These are phyloP conservation scores for Gossypium schwendimanii DNA, from an alignment of 441 rosid genomes.

Conservation along the genomic window DNA sequence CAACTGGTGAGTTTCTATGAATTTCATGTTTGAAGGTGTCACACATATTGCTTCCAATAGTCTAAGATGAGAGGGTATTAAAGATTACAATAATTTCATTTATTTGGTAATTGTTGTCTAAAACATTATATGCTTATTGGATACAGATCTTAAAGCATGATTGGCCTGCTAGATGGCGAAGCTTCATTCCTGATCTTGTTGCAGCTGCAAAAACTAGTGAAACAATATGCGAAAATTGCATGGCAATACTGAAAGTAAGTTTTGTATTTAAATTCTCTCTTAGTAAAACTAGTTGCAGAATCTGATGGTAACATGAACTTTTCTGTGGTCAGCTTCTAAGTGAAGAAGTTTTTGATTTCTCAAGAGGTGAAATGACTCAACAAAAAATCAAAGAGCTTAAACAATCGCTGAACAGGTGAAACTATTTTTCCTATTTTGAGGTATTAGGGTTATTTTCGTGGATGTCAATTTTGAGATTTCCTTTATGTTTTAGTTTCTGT, in stretches of 20 bases:
- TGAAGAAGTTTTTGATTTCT: constrained; percentile 99
- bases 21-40: neutral
- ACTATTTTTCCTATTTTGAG: neutral
- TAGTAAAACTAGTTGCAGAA: neutral
- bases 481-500: neutral
- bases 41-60: neutral
- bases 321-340: constrained; percentile 67
- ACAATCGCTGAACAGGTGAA: constrained; percentile 84
- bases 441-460: neutral
- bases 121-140: neutral
- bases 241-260: constrained; percentile 89
- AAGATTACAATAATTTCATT: neutral
- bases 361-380: constrained; percentile 98
- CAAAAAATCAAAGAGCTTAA: constrained; percentile 96
- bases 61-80: neutral
- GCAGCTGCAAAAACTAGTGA: constrained; percentile 98
- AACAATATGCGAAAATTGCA: constrained; percentile 99
- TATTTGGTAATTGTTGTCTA: neutral
- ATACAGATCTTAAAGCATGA: constrained; percentile 94
- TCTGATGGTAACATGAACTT: constrained; percentile 16
- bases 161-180: constrained; percentile 97
- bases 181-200: constrained; percentile 98
- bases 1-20: neutral
- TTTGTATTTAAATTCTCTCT: neutral
- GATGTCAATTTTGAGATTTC: neutral